Conservation (phyloP, 2,329 filamentous ascomycete species). For the Elsinoe ampelina region DNA sequence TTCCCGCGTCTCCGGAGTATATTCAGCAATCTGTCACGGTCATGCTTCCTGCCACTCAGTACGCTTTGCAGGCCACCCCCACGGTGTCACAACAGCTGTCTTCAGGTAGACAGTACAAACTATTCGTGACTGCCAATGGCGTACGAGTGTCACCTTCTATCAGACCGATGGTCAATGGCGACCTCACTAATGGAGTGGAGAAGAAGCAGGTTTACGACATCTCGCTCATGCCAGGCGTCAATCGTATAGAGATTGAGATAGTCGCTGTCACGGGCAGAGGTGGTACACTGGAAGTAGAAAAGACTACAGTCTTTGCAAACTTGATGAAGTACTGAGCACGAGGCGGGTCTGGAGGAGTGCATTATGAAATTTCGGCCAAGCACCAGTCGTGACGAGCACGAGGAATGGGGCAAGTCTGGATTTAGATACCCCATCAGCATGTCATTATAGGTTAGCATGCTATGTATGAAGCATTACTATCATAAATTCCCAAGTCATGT, state of each 20-base stretch:
- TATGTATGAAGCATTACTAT: not conserved
- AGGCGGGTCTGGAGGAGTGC: not conserved
- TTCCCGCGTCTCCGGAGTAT: constrained; percentile 56
- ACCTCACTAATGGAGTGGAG: constrained; percentile 19
- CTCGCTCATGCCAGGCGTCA: constrained; percentile 61
- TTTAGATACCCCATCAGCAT: not conserved
- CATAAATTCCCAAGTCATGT: not conserved
- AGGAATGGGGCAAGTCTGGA: not conserved
- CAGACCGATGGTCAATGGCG: constrained; percentile 36
- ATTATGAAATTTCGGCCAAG: not conserved
- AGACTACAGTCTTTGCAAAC: constrained; percentile 66
- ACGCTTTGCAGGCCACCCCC: constrained; percentile 61
- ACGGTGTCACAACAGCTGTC: constrained; percentile 48
- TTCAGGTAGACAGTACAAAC: constrained; percentile 57
- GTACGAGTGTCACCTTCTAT: constrained; percentile 45
- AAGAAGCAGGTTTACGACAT: constrained; percentile 66
- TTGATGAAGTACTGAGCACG: constrained; percentile 43
- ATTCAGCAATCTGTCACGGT: constrained; percentile 65
- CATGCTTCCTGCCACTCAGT: constrained; percentile 57
- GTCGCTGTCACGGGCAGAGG: constrained; percentile 52
- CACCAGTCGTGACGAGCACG: not conserved
- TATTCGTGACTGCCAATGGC: constrained; percentile 64
- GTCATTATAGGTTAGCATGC: not conserved
- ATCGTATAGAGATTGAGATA: constrained; percentile 68
- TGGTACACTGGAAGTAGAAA: constrained; percentile 60